Base-by-base conservation (phyloP, 2,329 filamentous ascomycete genomes). In the Macrophomina phaseolina region DNA sequence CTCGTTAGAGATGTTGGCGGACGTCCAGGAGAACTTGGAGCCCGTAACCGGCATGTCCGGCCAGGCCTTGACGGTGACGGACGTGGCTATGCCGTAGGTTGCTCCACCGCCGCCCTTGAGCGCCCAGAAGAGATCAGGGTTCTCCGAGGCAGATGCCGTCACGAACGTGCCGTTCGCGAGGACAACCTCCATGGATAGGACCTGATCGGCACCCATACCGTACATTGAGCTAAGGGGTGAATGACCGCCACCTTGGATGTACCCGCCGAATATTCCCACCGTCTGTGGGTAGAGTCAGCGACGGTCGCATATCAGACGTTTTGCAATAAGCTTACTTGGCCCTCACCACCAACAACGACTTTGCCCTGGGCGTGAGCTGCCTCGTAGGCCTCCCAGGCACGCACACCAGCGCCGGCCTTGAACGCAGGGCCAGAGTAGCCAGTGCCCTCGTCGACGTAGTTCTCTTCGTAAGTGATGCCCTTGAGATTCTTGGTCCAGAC, bases 1-100 rank as follows among this genome's bases (percentile, higher is more conserved):
- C 52, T 67, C 63, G 38, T 48, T 67, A 40, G 16, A 40, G 28
- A 65, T 65, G 34, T 67, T 65, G 52, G 46, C 86, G 77, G 67
- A 85, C 77, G 8, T 84, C 83, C 76, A 87, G 85, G 36, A 81
- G 71, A 81, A 86, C 85, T 38, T 51, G 32, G 52, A 32, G 16
- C n/a, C 58, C 6, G 65, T 67, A 16, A 49, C 42, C 16, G 5
- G 60, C 58, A 65, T 55, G n/a, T 68, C 34, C 4, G 60, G 65
- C 51, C 63, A 55, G 5, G 61, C 85, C 64, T 72, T 73, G 5
- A 75, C 70, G 2, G 75, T 77, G 38, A 76, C 48, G 2, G 75
- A 74, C 11, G 74, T 61, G 11, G 76, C 74, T n/a, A 78, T 70
- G n/a, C 71, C 77, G 56, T 73, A 79, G 0, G 73, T 77, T n/a